phyloP scores from a whole-genome alignment of 305 asterid species.

The Fraxinus nigra region DNA sequence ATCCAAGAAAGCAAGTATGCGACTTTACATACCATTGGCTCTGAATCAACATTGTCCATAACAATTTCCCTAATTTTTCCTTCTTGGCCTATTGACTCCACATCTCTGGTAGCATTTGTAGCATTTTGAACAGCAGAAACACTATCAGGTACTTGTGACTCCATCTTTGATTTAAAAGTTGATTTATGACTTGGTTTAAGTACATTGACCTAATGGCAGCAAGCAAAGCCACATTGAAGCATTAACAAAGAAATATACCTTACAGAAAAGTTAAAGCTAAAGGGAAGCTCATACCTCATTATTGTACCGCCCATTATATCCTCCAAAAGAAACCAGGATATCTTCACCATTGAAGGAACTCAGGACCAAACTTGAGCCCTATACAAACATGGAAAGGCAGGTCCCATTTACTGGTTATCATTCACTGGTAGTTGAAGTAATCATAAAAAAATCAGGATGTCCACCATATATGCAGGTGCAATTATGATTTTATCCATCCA shows the following conservation, averaged over 20 bases:
- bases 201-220: constrained; percentile 61
- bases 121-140: constrained; percentile 84
- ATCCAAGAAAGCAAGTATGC: constrained; percentile 13
- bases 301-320: constrained; percentile 95
- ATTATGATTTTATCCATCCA: background rate
- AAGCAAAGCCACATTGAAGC: constrained; percentile 26
- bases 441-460: constrained; percentile 16
- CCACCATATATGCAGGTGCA: constrained; percentile 1
- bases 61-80: constrained; percentile 74
- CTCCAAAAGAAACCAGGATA: constrained; percentile 90
- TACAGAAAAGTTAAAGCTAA: constrained; percentile 5
- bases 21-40: constrained; percentile 48
- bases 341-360: constrained; percentile 81
- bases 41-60: constrained; percentile 54
- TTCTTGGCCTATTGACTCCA: constrained; percentile 78
- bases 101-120: constrained; percentile 80
- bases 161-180: constrained; percentile 72
- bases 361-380: constrained; percentile 92
- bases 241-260: constrained; percentile 13
- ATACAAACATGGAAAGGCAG: constrained; percentile 25
- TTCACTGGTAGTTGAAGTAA: background rate
- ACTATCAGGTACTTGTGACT: constrained; percentile 74
- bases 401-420: constrained; percentile 15
- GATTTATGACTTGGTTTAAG: constrained; percentile 97
- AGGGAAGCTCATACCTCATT: constrained; percentile 64